These are phyloP conservation scores for Wickerhamiella galacta DNA, from an alignment of 805 yeast genomes.

Conservation along the genomic window DNA sequence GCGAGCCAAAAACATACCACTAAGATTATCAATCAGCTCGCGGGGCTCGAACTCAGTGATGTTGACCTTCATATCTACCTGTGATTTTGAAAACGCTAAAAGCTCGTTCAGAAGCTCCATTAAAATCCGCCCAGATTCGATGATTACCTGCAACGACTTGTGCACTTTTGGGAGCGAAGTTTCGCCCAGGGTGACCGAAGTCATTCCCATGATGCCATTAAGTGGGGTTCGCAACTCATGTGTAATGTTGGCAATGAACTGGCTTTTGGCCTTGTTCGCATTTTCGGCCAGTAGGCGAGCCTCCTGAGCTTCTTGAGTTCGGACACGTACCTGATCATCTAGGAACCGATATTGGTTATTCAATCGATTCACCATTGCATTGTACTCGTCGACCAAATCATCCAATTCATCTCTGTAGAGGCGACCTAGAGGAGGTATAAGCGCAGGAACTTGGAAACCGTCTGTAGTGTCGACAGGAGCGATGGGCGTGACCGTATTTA, in stretches of 20 bases:
- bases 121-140: conserved; percentile 75
- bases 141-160: conserved; percentile 61
- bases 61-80: conserved; percentile 71
- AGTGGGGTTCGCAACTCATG: conserved; percentile 90
- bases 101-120: conserved; percentile 80
- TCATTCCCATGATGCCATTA: conserved; percentile 92
- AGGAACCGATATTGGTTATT: conserved; percentile 68
- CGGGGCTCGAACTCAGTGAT: conserved; percentile 56
- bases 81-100: conserved; percentile 75
- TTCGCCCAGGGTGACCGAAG: conserved; percentile 84
- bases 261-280: conserved; percentile 90
- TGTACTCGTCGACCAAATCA: conserved; percentile 75
- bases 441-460: conserved; percentile 10
- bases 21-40: conserved; percentile 65
- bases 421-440: conserved; percentile 11
- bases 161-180: conserved; percentile 46
- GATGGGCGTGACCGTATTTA: too few species aligned
- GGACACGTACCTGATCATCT: conserved; percentile 72
- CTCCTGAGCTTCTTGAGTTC: conserved; percentile 74
- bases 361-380: conserved; percentile 77
- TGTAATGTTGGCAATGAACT: conserved; percentile 82
- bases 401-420: conserved; percentile 53
- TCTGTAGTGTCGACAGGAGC: conserved; percentile 1
- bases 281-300: conserved; percentile 28
- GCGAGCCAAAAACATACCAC: conserved; percentile 49